Percentiles rank a stretch among this genome's conserved stretches.
Conservation (phyloP, 2,329 filamentous ascomycete genomes). For the Pseudomassariella vexata region DNA sequence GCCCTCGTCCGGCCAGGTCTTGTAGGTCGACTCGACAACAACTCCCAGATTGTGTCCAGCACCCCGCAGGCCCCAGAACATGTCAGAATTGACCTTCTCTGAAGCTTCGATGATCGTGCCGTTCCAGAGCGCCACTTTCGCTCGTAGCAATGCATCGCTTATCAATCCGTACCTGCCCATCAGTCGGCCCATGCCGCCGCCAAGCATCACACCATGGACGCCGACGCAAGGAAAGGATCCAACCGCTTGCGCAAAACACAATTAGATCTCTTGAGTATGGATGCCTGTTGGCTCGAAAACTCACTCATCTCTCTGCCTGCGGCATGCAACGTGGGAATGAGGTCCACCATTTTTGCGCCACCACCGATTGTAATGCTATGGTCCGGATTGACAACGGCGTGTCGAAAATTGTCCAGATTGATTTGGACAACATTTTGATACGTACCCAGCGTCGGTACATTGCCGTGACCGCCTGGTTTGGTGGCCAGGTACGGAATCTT, state of each 20-base stretch:
- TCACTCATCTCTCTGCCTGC: not conserved
- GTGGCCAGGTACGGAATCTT: constrained; percentile 11
- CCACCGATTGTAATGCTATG: constrained; percentile 18
- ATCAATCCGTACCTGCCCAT: constrained; percentile 1
- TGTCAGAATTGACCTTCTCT: not conserved
- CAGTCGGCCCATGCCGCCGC: constrained; percentile 2
- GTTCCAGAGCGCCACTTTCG: constrained; percentile 2
- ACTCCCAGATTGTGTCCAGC: constrained; percentile 17
- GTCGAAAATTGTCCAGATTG: constrained; percentile 9
- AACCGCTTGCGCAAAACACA: not conserved
- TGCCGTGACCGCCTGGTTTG: constrained; percentile 10
- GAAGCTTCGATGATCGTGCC: constrained; percentile 1
- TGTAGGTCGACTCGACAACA: constrained; percentile 9
- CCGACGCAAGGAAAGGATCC: constrained; percentile 3
- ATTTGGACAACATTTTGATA: constrained; percentile 9
- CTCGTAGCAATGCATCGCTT: not conserved
- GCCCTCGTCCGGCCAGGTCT: not conserved
- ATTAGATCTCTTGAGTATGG: not conserved
- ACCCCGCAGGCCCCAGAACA: constrained; percentile 16
- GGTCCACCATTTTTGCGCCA: constrained; percentile 20
- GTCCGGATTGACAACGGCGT: constrained; percentile 8
- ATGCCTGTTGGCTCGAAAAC: not conserved
- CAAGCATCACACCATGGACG: constrained; percentile 1
- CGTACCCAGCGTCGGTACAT: constrained; percentile 6
- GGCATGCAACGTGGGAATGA: constrained; percentile 19